Base-by-base conservation (phyloP, 2,329 filamentous ascomycete genomes). In the Aspergillus sp. region DNA sequence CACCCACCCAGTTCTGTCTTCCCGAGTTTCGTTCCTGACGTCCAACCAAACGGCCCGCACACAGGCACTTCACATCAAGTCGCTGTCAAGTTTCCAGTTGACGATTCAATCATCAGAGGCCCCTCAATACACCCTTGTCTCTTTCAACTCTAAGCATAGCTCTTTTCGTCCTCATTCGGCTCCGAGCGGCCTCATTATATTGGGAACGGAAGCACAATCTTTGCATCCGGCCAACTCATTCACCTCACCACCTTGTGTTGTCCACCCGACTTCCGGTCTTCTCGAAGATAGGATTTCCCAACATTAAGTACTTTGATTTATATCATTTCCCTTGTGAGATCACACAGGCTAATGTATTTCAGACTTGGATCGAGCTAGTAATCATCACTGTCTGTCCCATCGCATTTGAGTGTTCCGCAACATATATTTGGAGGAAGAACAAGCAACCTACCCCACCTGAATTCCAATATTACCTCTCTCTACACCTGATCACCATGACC, bases 401-500 rank as follows among this genome's bases (percentile, higher is more conserved):
- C 39, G 30, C 30, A 30, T 17, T 30, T n/a, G n/a, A 28, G 19
- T 53, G 10, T 32, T 23, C 12, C 17, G 51, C 36, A 13, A 53
- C 50, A 36, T 2, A 13, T 41, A 8, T n/a, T 39, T 36, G 41
- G 21, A 50, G 41, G 23, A 30, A 12, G 43, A 23, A 25, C 47
- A 39, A 45, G 38, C 23, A 57, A n/a, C 15, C 13, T 39, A 57
- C 56, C 36, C 52, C 28, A 48, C 39, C 39, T n/a, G 12, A 25
- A 13, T 13, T 19, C 21, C 28, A 49, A 17, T 56, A 38, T 32
- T 19, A 17, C 23, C 50, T 51, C 43, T 60, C 52, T 55, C 52
- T 60, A 59, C 60, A 58, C 51, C 54, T 54, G 51, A 64, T 69
- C 71, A 72, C 61, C 63, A 80, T 80, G 78, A 70, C 77, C 54